phyloP scores from a whole-genome alignment of 2,329 filamentous ascomycete genomes.

The Hypoxylon sp. region DNA sequence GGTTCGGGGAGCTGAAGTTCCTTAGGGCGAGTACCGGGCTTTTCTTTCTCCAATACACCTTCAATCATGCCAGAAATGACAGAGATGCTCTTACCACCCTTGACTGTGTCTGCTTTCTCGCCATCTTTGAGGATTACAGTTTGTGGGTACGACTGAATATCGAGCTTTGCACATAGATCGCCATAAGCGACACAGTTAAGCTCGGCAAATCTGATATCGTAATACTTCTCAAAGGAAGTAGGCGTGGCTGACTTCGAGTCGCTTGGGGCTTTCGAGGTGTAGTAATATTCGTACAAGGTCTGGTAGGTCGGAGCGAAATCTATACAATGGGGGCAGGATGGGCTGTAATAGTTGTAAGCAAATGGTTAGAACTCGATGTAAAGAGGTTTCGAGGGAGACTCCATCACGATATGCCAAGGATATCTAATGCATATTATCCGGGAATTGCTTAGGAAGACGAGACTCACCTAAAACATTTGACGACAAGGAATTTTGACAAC shows the following conservation, averaged over 20 bases:
- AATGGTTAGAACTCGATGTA: conserved; percentile 10
- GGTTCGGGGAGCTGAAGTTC: conserved; percentile 78
- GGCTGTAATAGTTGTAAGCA: conserved; percentile 57
- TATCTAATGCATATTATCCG: conserved; percentile 9
- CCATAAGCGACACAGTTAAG: conserved; percentile 89
- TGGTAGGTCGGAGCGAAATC: conserved; percentile 88
- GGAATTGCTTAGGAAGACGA: not conserved
- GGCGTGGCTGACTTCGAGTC: conserved; percentile 67
- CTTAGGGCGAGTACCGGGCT: conserved; percentile 83
- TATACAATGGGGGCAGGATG: conserved; percentile 80
- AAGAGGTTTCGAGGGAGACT: not conserved
- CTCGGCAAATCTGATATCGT: conserved; percentile 89
- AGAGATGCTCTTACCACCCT: conserved; percentile 77
- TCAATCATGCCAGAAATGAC: conserved; percentile 81
- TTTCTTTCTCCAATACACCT: conserved; percentile 79
- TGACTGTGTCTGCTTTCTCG: conserved; percentile 72
- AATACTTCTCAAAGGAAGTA: conserved; percentile 79
- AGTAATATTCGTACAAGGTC: conserved; percentile 94
- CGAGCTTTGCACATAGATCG: conserved; percentile 80
- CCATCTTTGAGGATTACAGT: conserved; percentile 87
- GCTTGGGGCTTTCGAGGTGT: conserved; percentile 82
- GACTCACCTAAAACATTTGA: conserved; percentile 78
- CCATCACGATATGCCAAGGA: conserved; percentile 17
- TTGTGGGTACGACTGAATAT: conserved; percentile 80
- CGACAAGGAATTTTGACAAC: conserved; percentile 66